Evolutionary conservation across 2,329 filamentous ascomycete genomes (phyloP), one percentile per base, ranked within the genome.

Genomic region (Mariannaea sp.): DNA sequence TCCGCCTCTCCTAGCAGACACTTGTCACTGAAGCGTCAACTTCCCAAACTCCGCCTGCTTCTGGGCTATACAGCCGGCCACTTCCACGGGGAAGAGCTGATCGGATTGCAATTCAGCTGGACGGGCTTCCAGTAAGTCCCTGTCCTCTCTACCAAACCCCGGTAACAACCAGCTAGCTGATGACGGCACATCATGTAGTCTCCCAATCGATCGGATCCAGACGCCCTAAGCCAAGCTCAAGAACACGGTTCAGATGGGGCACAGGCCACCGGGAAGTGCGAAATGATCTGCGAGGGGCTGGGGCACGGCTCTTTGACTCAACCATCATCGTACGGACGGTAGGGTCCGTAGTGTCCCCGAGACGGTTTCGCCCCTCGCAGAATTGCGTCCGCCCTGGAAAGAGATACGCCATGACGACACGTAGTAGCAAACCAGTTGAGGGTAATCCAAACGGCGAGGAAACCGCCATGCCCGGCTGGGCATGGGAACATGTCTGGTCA

Each of bases 141-240:
- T n/a, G 14, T 10, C n/a, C 14, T 4, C 14, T 16, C 16, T 9
- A 8, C 4, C 14, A n/a, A 39, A n/a, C 4, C 36, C 36, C 9
- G 24, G 10, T 19, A 39, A 19, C 12, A 22, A 22, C 20, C 19
- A 39, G 36, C 12, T 10, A 20, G 19, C 36, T 39, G 12, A 17
- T 17, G 19, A 13, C n/a, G 40, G 19, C 17, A n/a, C 36, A 10
- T 48, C 39, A 35, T 32, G 22, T 30, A 33, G 12, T 35, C 44
- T 55, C 48, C 47, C 60, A 56, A 49, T 49, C 45, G 39, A 65
- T 58, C 49, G 57, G 58, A 32, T 44, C 55, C 64, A 54, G 55
- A 56, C n/a, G 36, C 39, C 44, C 43, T 41, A 43, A 56, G 53
- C 60, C 58, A 43, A 66, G 60, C 5, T 24, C 22, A 24, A 24